Conservation (phyloP, 2,329 filamentous ascomycete species). For the Aspergillus sp. region DNA sequence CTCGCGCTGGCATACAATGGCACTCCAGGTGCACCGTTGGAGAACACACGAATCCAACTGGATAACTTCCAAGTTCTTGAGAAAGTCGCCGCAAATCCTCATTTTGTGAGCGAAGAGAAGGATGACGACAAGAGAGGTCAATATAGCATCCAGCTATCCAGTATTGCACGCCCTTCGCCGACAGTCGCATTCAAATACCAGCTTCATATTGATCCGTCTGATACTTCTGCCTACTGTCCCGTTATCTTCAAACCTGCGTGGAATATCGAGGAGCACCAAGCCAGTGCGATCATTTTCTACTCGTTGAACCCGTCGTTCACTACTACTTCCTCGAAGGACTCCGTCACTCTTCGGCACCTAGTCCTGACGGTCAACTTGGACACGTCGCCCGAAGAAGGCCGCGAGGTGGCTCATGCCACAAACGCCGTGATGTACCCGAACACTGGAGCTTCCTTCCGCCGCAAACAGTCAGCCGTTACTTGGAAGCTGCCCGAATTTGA, state of each 20-base stretch:
- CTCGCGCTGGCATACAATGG: slow-evolving; percentile 80
- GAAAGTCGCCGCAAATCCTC: slow-evolving; percentile 88
- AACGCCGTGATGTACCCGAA: slow-evolving; percentile 47
- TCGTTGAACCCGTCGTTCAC: slow-evolving; percentile 71
- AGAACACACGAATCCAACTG: slow-evolving; percentile 68
- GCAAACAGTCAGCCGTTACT: slow-evolving; percentile 45
- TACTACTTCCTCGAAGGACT: slow-evolving; percentile 38
- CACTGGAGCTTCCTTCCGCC: slow-evolving; percentile 43
- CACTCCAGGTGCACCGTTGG: slow-evolving; percentile 32
- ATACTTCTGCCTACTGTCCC: slow-evolving; percentile 62
- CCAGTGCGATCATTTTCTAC: slow-evolving; percentile 83
- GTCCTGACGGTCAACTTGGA: slow-evolving; percentile 61
- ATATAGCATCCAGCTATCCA: slow-evolving; percentile 71
- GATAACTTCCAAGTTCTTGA: slow-evolving; percentile 87
- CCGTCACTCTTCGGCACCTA: slow-evolving; percentile 69
- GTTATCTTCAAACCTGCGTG: slow-evolving; percentile 72
- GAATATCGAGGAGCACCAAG: slow-evolving; percentile 80
- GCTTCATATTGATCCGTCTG: slow-evolving; percentile 66
- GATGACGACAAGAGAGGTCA: slow-evolving; percentile 64
- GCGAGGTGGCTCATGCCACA: slow-evolving; percentile 39
- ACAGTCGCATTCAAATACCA: slow-evolving; percentile 91
- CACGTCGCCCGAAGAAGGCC: slow-evolving; percentile 37
- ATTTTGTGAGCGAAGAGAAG: slow-evolving; percentile 70
- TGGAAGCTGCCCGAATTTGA: slow-evolving; percentile 50
- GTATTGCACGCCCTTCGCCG: slow-evolving; percentile 62